phyloP scores from a whole-genome alignment of 345 rosid species.

The Mangifera indica region DNA sequence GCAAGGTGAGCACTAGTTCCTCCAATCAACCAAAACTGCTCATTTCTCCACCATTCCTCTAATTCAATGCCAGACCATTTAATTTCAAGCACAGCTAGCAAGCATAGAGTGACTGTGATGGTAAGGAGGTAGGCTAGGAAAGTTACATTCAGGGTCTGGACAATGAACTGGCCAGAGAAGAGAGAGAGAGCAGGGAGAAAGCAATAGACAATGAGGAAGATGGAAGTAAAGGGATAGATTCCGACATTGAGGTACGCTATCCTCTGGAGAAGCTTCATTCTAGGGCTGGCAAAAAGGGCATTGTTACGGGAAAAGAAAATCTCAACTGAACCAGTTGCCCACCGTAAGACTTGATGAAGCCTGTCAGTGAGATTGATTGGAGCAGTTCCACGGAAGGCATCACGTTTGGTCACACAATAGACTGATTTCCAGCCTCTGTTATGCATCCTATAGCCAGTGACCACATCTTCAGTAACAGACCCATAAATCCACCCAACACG shows the following conservation, averaged over 20 bases:
- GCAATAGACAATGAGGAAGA: conserved; percentile 44
- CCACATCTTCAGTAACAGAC: not conserved
- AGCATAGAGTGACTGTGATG: conserved; percentile 27
- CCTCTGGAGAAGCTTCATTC: conserved; percentile 37
- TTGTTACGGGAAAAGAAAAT: not conserved
- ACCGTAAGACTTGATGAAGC: not conserved
- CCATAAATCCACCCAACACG: not conserved
- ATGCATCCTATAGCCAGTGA: not conserved
- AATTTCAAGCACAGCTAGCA: conserved; percentile 37
- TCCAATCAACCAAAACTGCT: too few species aligned
- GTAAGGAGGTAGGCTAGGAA: conserved; percentile 33
- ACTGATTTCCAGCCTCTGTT: not conserved
- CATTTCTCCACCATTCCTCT: too few species aligned
- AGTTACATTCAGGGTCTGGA: conserved; percentile 28
- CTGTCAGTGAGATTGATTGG: not conserved
- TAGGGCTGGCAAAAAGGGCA: not conserved
- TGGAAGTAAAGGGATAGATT: conserved; percentile 33
- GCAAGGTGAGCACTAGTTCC: too few species aligned
- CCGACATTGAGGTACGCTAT: conserved; percentile 27
- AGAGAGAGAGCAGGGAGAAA: conserved; percentile 43
- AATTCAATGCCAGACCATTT: conserved; percentile 39
- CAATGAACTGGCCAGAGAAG: conserved; percentile 44
- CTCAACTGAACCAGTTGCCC: not conserved
- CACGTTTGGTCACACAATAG: not conserved
- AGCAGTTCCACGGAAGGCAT: not conserved